These are phyloP conservation scores for Monotropa hypopitys DNA, from an alignment of 179 eudicot species.

Conservation along the genomic window DNA sequence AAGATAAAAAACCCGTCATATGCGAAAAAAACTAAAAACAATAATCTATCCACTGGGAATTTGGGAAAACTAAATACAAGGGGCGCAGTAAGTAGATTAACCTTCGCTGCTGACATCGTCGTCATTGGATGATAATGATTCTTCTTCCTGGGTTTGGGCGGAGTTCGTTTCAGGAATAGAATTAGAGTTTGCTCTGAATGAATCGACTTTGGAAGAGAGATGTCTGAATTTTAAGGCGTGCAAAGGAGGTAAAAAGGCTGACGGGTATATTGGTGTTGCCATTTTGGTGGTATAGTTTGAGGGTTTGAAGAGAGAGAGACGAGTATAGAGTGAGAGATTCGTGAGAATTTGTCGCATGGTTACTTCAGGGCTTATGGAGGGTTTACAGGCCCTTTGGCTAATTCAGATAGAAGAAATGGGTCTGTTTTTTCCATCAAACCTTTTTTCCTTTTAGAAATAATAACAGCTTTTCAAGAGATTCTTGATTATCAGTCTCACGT, in stretches of 20 bases:
- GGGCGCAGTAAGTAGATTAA: conserved; percentile 6
- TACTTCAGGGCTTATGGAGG: not conserved
- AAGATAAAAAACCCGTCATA: not conserved
- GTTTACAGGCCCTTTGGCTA: too few relatives aligned
- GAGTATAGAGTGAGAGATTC: conserved; percentile 13
- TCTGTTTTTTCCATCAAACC: too few relatives aligned
- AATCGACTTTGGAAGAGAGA: conserved; percentile 23
- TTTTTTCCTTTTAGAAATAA: too few relatives aligned
- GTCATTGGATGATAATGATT: conserved; percentile 2
- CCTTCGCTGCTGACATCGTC: conserved; percentile 38
- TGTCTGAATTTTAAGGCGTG: conserved; percentile 5
- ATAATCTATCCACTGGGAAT: not conserved
- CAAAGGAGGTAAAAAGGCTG: not conserved
- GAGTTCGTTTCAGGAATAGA: conserved; percentile 19
- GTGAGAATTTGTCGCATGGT: conserved; percentile 20
- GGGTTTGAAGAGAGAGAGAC: conserved; percentile 8
- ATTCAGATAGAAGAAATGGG: too few relatives aligned
- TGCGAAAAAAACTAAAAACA: not conserved
- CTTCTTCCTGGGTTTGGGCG: conserved; percentile 10
- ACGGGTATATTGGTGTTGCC: not conserved
- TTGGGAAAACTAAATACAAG: not conserved
- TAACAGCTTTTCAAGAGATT: too few relatives aligned
- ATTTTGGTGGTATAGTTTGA: not conserved
- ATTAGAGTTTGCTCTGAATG: conserved; percentile 7
- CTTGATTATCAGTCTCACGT: too few relatives aligned